Conservation (phyloP, 2,329 filamentous ascomycete genomes). For the Grosmannia clavigera region DNA sequence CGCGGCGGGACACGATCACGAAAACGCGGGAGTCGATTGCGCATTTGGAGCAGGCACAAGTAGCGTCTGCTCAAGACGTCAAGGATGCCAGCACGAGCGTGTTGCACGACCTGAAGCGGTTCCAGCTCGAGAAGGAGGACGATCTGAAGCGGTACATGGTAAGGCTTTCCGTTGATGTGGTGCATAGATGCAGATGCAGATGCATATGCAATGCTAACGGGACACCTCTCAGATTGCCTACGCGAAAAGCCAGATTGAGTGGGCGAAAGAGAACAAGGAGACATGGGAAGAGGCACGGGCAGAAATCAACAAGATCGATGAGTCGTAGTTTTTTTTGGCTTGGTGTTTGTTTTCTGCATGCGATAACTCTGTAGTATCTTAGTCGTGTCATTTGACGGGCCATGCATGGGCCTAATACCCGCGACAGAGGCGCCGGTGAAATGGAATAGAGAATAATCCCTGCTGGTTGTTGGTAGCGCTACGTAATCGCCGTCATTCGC, state of each 20-base stretch:
- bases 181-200: no score
- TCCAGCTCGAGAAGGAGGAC: slow-evolving; percentile 91
- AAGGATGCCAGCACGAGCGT: slow-evolving; percentile 85
- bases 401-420: background rate
- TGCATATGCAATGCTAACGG: slow-evolving; percentile 12
- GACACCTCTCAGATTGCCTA: slow-evolving; percentile 58
- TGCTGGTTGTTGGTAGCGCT: background rate
- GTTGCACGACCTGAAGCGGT: slow-evolving; percentile 78
- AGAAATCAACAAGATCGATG: slow-evolving; percentile 80
- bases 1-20: slow-evolving; percentile 81
- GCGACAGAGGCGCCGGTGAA: background rate
- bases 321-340: slow-evolving; percentile 25
- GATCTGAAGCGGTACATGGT: slow-evolving; percentile 95
- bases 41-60: slow-evolving; percentile 80
- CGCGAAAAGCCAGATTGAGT: slow-evolving; percentile 84
- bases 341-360: background rate
- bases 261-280: slow-evolving; percentile 82
- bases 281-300: slow-evolving; percentile 84
- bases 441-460: background rate
- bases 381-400: background rate
- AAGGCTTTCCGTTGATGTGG: slow-evolving; percentile 23
- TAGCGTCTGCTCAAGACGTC: slow-evolving; percentile 81
- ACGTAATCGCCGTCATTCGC: background rate
- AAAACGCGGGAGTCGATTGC: slow-evolving; percentile 83
- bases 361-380: background rate